phyloP scores from a whole-genome alignment of 495 filamentous ascomycete species.

The Wilcoxina mikolae region DNA sequence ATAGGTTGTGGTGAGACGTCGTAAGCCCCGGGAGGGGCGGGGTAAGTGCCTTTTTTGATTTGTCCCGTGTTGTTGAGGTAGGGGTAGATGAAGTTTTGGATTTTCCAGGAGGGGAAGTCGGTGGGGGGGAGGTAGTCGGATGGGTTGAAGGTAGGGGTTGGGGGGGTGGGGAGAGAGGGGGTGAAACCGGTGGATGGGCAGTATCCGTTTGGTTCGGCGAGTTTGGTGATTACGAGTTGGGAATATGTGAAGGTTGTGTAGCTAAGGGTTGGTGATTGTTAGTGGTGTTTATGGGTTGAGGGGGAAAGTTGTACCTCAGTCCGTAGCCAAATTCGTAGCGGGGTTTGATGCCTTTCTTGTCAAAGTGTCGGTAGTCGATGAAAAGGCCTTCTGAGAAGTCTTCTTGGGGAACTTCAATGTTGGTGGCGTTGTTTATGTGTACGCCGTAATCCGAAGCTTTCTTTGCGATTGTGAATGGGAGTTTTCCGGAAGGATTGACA shows the following conservation, averaged over 20 bases:
- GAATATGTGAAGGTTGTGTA: slow-evolving; percentile 51
- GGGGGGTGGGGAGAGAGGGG: slow-evolving; percentile 20
- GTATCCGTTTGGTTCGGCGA: slow-evolving; percentile 36
- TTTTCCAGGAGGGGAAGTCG: slow-evolving; percentile 39
- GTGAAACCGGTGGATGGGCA: slow-evolving; percentile 40
- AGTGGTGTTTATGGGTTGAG: no score
- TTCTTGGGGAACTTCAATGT: slow-evolving; percentile 64
- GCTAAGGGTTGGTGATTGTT: no score
- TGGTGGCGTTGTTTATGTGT: slow-evolving; percentile 58
- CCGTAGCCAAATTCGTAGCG: slow-evolving; percentile 89
- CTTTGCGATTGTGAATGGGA: slow-evolving; percentile 77
- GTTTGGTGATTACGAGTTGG: background rate
- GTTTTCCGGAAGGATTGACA: slow-evolving; percentile 71
- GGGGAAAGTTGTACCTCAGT: no score
- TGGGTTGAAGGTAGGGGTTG: slow-evolving; percentile 1
- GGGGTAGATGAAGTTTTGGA: slow-evolving; percentile 66
- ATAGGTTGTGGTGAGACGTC: slow-evolving; percentile 54
- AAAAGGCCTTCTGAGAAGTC: slow-evolving; percentile 76
- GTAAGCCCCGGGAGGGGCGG: slow-evolving; percentile 45
- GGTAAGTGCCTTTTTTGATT: slow-evolving; percentile 39
- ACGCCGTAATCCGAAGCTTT: slow-evolving; percentile 58
- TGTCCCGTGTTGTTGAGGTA: slow-evolving; percentile 69
- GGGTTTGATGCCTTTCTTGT: slow-evolving; percentile 56
- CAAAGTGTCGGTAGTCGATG: slow-evolving; percentile 88
- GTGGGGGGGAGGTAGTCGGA: slow-evolving; percentile 61